Evolutionary conservation across 2,329 filamentous ascomycete genomes (phyloP).

Genomic region (Ceratocystis albifundus): DNA sequence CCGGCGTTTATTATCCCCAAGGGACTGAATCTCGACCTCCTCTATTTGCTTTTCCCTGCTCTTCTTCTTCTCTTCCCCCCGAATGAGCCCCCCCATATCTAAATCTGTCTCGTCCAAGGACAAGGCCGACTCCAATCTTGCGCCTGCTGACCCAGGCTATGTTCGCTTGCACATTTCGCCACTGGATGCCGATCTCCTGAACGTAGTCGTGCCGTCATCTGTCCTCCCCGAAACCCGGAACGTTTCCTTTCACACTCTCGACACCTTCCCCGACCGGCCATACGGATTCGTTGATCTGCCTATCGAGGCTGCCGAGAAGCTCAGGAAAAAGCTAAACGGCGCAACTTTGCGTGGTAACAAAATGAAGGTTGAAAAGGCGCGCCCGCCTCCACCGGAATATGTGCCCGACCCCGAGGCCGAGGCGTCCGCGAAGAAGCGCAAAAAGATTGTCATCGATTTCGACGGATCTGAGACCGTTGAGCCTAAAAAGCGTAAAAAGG

Average conservation of each 20-base stretch:
- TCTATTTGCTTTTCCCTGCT: not conserved
- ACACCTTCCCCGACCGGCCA: constrained; percentile 78
- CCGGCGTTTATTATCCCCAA: not conserved
- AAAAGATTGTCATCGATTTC: constrained; percentile 30
- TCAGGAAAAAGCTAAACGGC: constrained; percentile 85
- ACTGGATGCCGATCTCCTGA: constrained; percentile 62
- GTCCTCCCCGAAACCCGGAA: constrained; percentile 57
- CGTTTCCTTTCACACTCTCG: constrained; percentile 75
- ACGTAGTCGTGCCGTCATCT: constrained; percentile 57
- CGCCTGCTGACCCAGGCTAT: constrained; percentile 19
- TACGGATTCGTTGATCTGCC: constrained; percentile 89
- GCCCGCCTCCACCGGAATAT: constrained; percentile 37
- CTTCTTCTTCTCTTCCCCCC: constrained; percentile 5
- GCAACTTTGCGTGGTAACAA: constrained; percentile 74
- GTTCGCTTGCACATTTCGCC: constrained; percentile 70
- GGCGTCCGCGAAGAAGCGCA: constrained; percentile 32
- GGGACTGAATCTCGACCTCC: not conserved
- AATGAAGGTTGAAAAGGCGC: constrained; percentile 71
- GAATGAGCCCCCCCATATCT: constrained; percentile 13
- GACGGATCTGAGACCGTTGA: constrained; percentile 27
- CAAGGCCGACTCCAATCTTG: constrained; percentile 3
- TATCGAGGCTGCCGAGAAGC: constrained; percentile 68
- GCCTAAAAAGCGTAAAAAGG: constrained; percentile 41
- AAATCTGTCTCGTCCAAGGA: constrained; percentile 13
- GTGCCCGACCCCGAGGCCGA: constrained; percentile 31